Evolutionary conservation across 768 basidiomycete species (phyloP).

Genomic region (Podaxis sp.): DNA sequence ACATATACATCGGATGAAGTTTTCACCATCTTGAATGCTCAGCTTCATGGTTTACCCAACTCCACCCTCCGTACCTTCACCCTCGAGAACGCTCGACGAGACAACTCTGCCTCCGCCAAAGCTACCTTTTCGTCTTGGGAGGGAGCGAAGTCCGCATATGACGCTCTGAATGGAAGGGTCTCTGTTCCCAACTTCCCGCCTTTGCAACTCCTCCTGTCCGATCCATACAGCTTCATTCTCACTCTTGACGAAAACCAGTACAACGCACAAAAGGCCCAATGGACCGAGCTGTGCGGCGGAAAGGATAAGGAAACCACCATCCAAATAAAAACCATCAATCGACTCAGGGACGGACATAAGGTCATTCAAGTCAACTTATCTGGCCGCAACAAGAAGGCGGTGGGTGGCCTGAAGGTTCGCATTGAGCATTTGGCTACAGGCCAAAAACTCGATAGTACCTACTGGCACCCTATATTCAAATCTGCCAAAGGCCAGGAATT

Average conservation of each 20-base stretch:
- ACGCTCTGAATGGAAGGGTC: slow-evolving; percentile 32
- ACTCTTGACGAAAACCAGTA: slow-evolving; percentile 49
- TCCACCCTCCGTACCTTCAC: slow-evolving; percentile 5
- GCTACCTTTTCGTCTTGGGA: slow-evolving; percentile 52
- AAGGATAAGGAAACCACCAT: slow-evolving; percentile 27
- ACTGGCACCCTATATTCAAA: slow-evolving; percentile 51
- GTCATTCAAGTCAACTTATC: slow-evolving; percentile 40
- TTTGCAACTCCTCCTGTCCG: slow-evolving; percentile 43
- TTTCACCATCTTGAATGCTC: slow-evolving; percentile 11
- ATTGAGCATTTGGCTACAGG: slow-evolving; percentile 56
- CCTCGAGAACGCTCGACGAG: slow-evolving; percentile 7
- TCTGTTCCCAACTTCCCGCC: slow-evolving; percentile 29
- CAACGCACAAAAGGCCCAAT: slow-evolving; percentile 46
- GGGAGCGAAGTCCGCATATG: slow-evolving; percentile 40
- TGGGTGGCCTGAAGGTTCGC: slow-evolving; percentile 59
- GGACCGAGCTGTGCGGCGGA: slow-evolving; percentile 44
- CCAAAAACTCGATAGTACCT: slow-evolving; percentile 39
- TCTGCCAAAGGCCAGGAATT: slow-evolving; percentile 31
- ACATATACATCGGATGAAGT: slow-evolving; percentile 3
- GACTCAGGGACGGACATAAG: slow-evolving; percentile 15
- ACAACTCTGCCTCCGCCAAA: slow-evolving; percentile 25
- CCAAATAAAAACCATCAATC: slow-evolving; percentile 30
- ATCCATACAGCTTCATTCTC: slow-evolving; percentile 52
- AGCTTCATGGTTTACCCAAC: background rate
- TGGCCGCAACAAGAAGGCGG: slow-evolving; percentile 52